These are phyloP conservation scores for Globisporangium middletonii DNA, from an alignment of 352 stramenopile species.

Conservation along the genomic window DNA sequence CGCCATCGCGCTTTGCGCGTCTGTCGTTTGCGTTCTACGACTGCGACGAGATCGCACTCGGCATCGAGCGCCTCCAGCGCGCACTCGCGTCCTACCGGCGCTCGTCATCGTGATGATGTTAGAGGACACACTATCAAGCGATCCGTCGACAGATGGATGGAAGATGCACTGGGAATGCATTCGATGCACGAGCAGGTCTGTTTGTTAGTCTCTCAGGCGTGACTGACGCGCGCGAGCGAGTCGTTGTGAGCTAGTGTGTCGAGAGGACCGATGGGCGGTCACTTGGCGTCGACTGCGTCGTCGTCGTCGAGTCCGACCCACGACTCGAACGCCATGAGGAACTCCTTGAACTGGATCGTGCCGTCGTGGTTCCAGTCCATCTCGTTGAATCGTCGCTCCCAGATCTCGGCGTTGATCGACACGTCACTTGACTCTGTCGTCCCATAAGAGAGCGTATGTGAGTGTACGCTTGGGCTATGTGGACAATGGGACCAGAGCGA, in stretches of 20 bases:
- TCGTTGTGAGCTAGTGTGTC: too few species aligned
- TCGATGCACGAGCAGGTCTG: too few species aligned
- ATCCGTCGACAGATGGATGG: too few species aligned
- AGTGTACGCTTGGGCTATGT: neutral
- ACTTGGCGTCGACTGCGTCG: slow-evolving; percentile 19
- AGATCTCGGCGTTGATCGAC: slow-evolving; percentile 68
- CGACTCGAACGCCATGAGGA: slow-evolving; percentile 83
- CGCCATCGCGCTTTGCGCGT: slow-evolving; percentile 39
- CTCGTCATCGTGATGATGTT: neutral
- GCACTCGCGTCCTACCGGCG: neutral
- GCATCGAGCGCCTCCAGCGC: slow-evolving; percentile 35
- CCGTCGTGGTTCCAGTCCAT: slow-evolving; percentile 88
- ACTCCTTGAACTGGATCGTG: slow-evolving; percentile 86
- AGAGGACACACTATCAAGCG: too few species aligned
- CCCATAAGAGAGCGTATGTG: neutral
- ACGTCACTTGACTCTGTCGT: slow-evolving; percentile 21
- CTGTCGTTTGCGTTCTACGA: slow-evolving; percentile 84
- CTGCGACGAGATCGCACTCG: slow-evolving; percentile 61
- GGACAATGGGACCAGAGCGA: too few species aligned
- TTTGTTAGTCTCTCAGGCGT: too few species aligned
- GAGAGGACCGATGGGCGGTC: neutral
- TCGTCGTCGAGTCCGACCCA: slow-evolving; percentile 83
- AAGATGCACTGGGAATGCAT: too few species aligned
- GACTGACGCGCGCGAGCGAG: too few species aligned
- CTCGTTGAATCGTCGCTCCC: slow-evolving; percentile 78